Evolutionary conservation across 1,139 yeast species (phyloP).

Genomic region (Scheffersomyces stambukii): DNA sequence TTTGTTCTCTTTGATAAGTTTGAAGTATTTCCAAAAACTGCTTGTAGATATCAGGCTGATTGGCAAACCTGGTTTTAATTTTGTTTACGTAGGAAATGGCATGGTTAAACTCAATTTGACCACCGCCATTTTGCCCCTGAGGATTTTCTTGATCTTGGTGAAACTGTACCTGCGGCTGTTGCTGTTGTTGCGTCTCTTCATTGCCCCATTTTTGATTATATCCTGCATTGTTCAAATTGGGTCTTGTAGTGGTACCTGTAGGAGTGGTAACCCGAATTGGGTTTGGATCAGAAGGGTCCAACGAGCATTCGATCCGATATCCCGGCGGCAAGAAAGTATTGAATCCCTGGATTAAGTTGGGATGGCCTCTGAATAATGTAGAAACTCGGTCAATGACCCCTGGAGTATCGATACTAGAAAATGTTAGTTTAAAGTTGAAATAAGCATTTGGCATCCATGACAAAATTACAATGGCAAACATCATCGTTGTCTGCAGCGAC

Average conservation of each 20-base stretch:
- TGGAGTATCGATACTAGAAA: slow-evolving; percentile 81
- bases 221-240: slow-evolving; percentile 36
- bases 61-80: slow-evolving; percentile 88
- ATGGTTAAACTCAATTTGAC: slow-evolving; percentile 94
- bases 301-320: slow-evolving; percentile 86
- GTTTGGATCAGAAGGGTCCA: slow-evolving; percentile 85
- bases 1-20: slow-evolving; percentile 93
- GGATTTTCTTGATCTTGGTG: slow-evolving; percentile 15
- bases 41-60: slow-evolving; percentile 94
- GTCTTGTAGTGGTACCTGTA: slow-evolving; percentile 76
- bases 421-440: too few species aligned
- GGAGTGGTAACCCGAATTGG: slow-evolving; percentile 96
- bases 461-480: too few species aligned
- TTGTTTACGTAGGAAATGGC: slow-evolving; percentile 95
- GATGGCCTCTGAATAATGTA: slow-evolving; percentile 85
- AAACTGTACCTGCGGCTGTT: slow-evolving; percentile 15
- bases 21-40: slow-evolving; percentile 91
- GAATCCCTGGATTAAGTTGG: slow-evolving; percentile 90
- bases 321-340: slow-evolving; percentile 98
- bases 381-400: slow-evolving; percentile 97
- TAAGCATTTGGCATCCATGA: too few species aligned
- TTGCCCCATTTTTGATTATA: slow-evolving; percentile 23
- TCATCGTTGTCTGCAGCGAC: slow-evolving; percentile 1
- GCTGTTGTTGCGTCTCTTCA: slow-evolving; percentile 12
- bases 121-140: slow-evolving; percentile 41